Base-by-base conservation (phyloP, 129 eudicot genomes). In the Chrysanthemum lavandulifolium region DNA sequence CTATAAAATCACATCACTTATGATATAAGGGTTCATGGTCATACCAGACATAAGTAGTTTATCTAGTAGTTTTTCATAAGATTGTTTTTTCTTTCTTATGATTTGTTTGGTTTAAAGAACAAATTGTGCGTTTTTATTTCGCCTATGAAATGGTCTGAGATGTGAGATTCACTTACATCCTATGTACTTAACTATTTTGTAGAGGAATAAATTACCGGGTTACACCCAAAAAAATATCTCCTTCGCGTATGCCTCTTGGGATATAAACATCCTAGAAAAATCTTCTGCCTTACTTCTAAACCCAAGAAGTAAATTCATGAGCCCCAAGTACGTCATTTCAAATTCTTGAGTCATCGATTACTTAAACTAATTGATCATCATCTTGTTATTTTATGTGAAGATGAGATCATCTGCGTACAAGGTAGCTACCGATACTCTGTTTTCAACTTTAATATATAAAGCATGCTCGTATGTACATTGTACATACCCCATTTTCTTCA, bases 221-320 rank as follows among this genome's bases (percentile, higher is more conserved):
- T 25, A 0, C 2, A 25, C 29, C 2, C 33, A 29, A 29, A 29
- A 29, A 4, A 29, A 3, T 2, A 66, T 50, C 3, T 69, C 49
- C 23, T 52, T 69, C 19, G 29, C 18, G 23, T 16, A 61, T 5
- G 31, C 77, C 15, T 61, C n/a, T 53, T 53, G 50, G 27, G 62
- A 53, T 53, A 69, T 3, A 53, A 69, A 69, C 14, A 69, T 69
- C 23, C 50, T 29, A 7, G 31, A n/a, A 1, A 53, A 3, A 0
- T 56, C 54, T 8, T 49, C 5, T 69, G 11, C 23, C 73, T 69
- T 21, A 69, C 25, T 53, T 68, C 50, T 0, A 69, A 10, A 69
- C 61, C 73, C 13, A 68, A 6, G 61, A 68, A 51, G 61, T 68
- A n/a, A 68, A 23, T 50, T 68, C 25, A 25, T 68, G 12, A 68